Evolutionary conservation across 345 rosid species (phyloP).

Genomic region (Corchorus capsularis): DNA sequence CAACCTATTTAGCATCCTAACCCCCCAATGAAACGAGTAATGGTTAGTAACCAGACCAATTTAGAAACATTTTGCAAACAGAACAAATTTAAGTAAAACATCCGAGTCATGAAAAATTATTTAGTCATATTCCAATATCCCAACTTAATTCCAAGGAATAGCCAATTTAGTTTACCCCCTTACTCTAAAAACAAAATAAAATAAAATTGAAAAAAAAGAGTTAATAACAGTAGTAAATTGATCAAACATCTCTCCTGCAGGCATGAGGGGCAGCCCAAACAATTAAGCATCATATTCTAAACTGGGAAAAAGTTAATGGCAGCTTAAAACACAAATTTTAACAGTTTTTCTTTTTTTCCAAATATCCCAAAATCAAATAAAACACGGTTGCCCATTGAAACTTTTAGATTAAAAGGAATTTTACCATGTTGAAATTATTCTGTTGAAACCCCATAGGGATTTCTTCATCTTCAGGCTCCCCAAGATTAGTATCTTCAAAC

Average conservation of each 20-base stretch:
- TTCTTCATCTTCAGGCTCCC: slow-evolving; percentile 53
- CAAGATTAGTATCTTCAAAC: slow-evolving; percentile 50
- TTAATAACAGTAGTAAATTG: neutral
- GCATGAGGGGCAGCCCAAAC: neutral
- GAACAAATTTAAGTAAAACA: neutral
- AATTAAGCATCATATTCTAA: neutral
- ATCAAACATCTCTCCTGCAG: neutral
- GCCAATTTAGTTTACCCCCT: neutral
- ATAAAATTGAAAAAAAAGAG: neutral
- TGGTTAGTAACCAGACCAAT: too few species aligned
- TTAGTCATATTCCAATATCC: neutral
- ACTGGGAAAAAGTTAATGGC: neutral
- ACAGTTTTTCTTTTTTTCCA: neutral
- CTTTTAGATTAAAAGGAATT: neutral
- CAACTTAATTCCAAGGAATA: neutral
- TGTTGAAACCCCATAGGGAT: slow-evolving; percentile 55
- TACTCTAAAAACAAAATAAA: neutral
- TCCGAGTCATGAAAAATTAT: neutral
- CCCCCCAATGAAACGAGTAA: neutral
- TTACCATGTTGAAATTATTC: slow-evolving; percentile 71
- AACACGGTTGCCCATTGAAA: slow-evolving; percentile 1
- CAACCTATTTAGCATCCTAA: neutral
- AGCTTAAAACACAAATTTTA: neutral
- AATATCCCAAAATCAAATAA: neutral
- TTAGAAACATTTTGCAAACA: neutral